Conservation (phyloP, 106 monocot genomes). For the Dendrobium chrysotoxum region DNA sequence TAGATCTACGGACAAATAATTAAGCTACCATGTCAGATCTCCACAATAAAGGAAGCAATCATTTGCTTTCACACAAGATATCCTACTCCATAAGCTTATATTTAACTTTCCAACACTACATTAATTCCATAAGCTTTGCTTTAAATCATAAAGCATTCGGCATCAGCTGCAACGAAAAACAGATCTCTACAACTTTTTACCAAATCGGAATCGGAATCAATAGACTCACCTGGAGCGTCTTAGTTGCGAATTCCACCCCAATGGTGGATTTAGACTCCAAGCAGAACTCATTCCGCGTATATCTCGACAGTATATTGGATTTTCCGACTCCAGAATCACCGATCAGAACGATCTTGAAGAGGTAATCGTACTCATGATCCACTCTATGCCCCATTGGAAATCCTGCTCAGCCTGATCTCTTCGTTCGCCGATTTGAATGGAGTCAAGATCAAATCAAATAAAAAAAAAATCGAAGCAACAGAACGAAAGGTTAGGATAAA, state of each 20-base stretch:
- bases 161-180: neutral
- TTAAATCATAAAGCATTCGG: too few relatives aligned
- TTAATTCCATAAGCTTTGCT: too few relatives aligned
- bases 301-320: slow-evolving; percentile 5
- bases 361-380: slow-evolving; percentile 3
- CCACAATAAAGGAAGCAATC: too few relatives aligned
- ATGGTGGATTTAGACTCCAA: slow-evolving; percentile 1
- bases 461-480: too few relatives aligned
- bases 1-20: too few relatives aligned
- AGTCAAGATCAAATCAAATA: too few relatives aligned
- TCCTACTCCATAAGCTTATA: too few relatives aligned
- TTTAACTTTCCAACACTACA: too few relatives aligned
- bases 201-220: neutral
- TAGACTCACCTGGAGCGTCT: slow-evolving; percentile 1
- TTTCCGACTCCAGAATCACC: neutral
- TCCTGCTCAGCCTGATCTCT: neutral
- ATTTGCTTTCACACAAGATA: too few relatives aligned
- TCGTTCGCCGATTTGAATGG: too few relatives aligned
- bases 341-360: neutral
- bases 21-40: too few relatives aligned
- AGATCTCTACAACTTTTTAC: neutral
- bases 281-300: neutral
- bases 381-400: neutral
- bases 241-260: neutral
- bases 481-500: too few relatives aligned